Conservation (phyloP, 768 basidiomycete genomes). For the Auriscalpium vulgare region DNA sequence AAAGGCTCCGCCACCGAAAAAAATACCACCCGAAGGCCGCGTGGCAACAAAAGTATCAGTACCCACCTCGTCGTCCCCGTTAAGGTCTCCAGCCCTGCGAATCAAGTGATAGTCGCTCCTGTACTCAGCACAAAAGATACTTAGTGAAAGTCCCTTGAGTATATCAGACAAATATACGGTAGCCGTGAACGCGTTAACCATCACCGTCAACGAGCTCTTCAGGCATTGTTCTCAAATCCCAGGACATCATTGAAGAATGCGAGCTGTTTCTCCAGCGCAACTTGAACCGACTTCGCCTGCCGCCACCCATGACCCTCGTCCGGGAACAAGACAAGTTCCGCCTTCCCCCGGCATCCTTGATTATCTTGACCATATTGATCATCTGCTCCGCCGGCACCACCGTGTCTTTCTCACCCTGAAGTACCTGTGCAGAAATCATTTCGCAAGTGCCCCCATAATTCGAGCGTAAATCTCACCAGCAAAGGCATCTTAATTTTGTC, state of each 20-base stretch:
- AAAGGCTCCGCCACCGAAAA: no score
- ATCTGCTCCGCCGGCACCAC: slow-evolving; percentile 66
- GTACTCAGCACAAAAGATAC: no score
- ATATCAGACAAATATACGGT: no score
- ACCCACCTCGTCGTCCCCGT: no score
- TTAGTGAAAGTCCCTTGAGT: no score
- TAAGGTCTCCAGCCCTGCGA: no score
- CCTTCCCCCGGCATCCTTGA: slow-evolving; percentile 39
- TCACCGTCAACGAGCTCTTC: slow-evolving; percentile 4
- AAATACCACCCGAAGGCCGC: no score
- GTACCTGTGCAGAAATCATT: slow-evolving; percentile 34
- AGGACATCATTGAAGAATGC: slow-evolving; percentile 43
- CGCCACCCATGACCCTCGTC: slow-evolving; percentile 58
- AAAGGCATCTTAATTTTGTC: slow-evolving; percentile 54
- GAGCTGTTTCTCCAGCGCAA: slow-evolving; percentile 44
- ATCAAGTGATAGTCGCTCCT: no score
- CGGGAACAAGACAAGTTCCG: slow-evolving; percentile 50
- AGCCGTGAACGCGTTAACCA: no score
- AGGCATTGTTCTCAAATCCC: background rate
- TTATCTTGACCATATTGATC: slow-evolving; percentile 43
- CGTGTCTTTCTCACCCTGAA: slow-evolving; percentile 55
- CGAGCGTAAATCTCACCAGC: slow-evolving; percentile 35
- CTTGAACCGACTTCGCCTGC: slow-evolving; percentile 43
- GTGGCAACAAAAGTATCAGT: no score
- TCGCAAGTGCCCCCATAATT: background rate